Evolutionary conservation across 148 eudicot genomes (phyloP), one percentile per base, ranked within the genome.

Genomic region (Nepenthes mirabilis): DNA sequence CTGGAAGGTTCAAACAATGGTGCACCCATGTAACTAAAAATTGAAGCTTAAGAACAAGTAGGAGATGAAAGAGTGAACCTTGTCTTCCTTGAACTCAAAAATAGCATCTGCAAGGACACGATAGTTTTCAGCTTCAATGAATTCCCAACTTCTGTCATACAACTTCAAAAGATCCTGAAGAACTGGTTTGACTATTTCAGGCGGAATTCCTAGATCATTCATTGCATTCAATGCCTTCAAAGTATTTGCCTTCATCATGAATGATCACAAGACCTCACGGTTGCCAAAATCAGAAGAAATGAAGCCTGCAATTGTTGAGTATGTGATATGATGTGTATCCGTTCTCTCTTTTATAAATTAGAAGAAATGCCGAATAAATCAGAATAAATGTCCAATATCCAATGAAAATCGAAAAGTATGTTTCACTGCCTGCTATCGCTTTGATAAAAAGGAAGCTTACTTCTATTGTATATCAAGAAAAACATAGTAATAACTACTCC

Each of bases 101-200:
- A 88, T 79, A 47, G 93, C 87, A 77, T 85, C 91, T 63, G 72
- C 76, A 67, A 88, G 86, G 47, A 60, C 73, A 49, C 83, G 80
- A 57, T 79, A 84, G 56, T 84, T 74, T 35, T 81, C 82, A 11
- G 74, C 82, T 61, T 84, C 86, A 14, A 84, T 81, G 59, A 84
- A 79, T 48, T 76, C 83, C 93, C 91, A 88, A 5, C 82, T 77
- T 37, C 66, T 58, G 57, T 79, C 75, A 64, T 75, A 88, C 62
- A 88, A 36, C 12, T 65, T 56, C 55, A 75, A 45, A 33, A 88
- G 85, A 14, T 70, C 72, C 64, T 69, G 77, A 6, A 84, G 78
- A 45, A 73, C 81, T 43, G 79, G 81, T 62, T 60, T 68, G 34
- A 79, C 82, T 37, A 48, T 61, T 43, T 52, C 80, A 43, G 33